Evolutionary conservation across 2,329 filamentous ascomycete genomes (phyloP), one percentile per base, ranked within the genome.

Genomic region (Colletotrichum cereale): DNA sequence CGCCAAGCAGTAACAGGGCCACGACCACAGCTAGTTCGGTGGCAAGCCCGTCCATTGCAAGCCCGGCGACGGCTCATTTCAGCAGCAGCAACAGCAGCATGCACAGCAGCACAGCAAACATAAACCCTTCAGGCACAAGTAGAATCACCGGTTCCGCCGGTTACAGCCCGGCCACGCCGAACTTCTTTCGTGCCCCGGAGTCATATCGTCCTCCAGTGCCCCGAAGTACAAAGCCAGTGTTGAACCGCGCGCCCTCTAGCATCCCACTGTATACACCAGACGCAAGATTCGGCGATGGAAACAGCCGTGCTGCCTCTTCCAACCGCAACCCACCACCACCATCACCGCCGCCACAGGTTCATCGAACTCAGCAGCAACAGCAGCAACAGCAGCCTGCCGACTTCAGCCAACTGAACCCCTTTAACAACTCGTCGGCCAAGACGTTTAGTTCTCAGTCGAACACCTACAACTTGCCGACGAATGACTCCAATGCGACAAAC

Each of bases 151-250:
- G 79, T 57, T 79, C 81, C 34, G 74, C 82, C 56, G 64, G 73
- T 42, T 47, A 71, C 50, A 80, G 77, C 34, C 77, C 80, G 34
- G 66, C 70, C 62, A 66, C 66, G 5, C 67, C 70, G 12, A 72
- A 66, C 50, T 72, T 71, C 16, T 72, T 72, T 61, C 65, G 68
- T 47, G 42, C 58, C 21, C 58, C 52, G 31, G 68, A 71, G 21
- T 63, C 68, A 31, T 64, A 42, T 55, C 66, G 70, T 38, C 83
- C 83, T 8, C 81, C 82, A 1, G 76, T 82, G 12, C 82, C 82
- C 36, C 79, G 81, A 40, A 81, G 79, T 42, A 80, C 81, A 12
- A 84, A 84, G 71, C 79, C 82, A 14, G 76, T 79, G 38, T 76
- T 82, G 65, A 62, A 65, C 47, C 72, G 73, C 47, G 70, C 70